Base-by-base conservation (phyloP, 768 basidiomycete species). In the Lentinula detonsa region DNA sequence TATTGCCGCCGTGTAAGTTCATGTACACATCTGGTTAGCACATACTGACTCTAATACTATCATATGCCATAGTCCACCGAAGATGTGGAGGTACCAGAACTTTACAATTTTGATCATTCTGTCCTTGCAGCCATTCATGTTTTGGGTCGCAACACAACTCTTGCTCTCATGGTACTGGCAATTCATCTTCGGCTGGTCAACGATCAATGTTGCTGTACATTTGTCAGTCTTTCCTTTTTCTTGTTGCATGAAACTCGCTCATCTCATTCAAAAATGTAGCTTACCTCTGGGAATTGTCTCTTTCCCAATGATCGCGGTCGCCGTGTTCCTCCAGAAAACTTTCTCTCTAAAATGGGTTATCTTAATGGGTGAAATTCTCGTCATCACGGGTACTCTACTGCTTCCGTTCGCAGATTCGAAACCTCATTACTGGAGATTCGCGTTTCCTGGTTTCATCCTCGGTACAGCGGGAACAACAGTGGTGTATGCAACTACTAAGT, bases 371-470 rank as follows among this genome's bases (percentile, higher is more conserved):
- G 73, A 78, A 51, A 58, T 67, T 39, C 63, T 80, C 57, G 64
- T 76, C 43, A 64, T 77, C 39, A 61, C 74, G 11, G 73, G 76
- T 13, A 81, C 77, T 3, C 61, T 72, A 43, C 67, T 84, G 18
- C 69, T 84, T 43, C 75, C 77, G 8, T 70, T 78, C 50, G 77
- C 75, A 0, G 75, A 80, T 61, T 64, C 63, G 5, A 72, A 74
- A 11, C 71, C 71, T 9, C 67, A 72, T 43, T 85, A 84, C 68
- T 85, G 79, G 81, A 57, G 65, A 1, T 72, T 74, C 59, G 70
- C 76, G 49, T 80, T 85, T 63, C 82, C 84, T 48, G 84, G 76
- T 15, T 80, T 83, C 64, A 58, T 74, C 28, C 61, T 85, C 50
- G 82, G 82, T 13, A 75, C 78, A 11, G 71, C 74, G 10, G 84